phyloP scores from a whole-genome alignment of 2,329 filamentous ascomycete species.

The Blastomyces gilchristii region DNA sequence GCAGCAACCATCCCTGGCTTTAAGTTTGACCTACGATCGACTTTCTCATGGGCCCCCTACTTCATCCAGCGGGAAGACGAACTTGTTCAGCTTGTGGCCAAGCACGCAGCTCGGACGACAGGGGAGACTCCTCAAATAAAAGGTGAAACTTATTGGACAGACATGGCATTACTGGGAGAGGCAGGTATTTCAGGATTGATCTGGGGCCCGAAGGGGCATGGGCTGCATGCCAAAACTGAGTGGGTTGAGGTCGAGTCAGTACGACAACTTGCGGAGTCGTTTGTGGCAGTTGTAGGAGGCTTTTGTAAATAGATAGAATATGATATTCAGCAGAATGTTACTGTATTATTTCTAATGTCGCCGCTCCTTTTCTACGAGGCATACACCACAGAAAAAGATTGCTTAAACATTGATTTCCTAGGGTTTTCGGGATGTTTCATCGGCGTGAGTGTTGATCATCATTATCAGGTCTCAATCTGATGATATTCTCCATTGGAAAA shows the following conservation, averaged over 20 bases:
- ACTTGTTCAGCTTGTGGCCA: neutral
- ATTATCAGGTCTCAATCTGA: neutral
- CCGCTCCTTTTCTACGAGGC: neutral
- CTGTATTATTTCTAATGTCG: neutral
- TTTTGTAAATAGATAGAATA: neutral
- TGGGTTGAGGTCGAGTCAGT: neutral
- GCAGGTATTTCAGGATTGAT: slow-evolving; percentile 2
- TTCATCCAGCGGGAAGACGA: neutral
- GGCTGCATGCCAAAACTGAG: neutral
- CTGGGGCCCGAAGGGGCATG: neutral
- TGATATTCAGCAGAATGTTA: neutral
- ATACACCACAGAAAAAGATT: neutral
- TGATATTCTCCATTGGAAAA: neutral
- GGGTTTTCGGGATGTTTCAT: neutral
- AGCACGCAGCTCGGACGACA: neutral
- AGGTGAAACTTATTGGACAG: slow-evolving; percentile 2
- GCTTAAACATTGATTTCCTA: neutral
- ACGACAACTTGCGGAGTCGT: neutral
- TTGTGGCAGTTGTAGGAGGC: neutral
- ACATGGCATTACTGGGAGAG: neutral
- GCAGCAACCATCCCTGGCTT: neutral
- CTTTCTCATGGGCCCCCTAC: neutral
- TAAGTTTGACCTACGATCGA: neutral
- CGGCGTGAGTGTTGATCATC: neutral
- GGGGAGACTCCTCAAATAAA: neutral